Percentiles rank a stretch among this genome's conserved stretches.
phyloP scores from a whole-genome alignment of 106 monocot genomes.

The Narthecium ossifragum region DNA sequence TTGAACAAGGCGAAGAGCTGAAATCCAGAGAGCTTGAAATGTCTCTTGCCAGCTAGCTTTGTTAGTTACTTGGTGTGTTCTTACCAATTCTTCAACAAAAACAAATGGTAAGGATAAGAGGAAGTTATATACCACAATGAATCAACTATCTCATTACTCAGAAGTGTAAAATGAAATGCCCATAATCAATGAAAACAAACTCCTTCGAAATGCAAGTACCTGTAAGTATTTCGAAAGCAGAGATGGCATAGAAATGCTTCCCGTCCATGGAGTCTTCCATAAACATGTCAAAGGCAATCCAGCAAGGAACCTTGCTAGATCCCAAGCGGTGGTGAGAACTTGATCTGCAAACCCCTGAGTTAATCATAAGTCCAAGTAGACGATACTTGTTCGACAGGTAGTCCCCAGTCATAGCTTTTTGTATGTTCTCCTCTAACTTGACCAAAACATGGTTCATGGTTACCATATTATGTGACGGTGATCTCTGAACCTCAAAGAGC shows the following conservation, averaged over 20 bases:
- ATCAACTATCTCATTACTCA: too few species aligned
- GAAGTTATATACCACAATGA: background rate
- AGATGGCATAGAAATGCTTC: slow-evolving; percentile 57
- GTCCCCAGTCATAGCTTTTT: slow-evolving; percentile 23
- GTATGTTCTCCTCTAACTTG: slow-evolving; percentile 43
- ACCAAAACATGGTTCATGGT: slow-evolving; percentile 25
- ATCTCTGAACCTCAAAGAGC: slow-evolving; percentile 42
- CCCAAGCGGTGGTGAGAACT: slow-evolving; percentile 28
- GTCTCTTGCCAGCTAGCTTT: slow-evolving; percentile 95
- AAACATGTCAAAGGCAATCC: slow-evolving; percentile 79
- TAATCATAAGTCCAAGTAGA: slow-evolving; percentile 44
- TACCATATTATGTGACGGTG: slow-evolving; percentile 31
- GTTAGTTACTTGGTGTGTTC: slow-evolving; percentile 70
- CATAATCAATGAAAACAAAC: background rate
- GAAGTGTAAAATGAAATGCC: background rate
- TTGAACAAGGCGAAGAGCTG: slow-evolving; percentile 79
- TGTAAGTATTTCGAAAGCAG: slow-evolving; percentile 69
- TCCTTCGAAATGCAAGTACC: slow-evolving; percentile 26
- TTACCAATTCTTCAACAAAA: slow-evolving; percentile 51
- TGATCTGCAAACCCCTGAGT: slow-evolving; percentile 23
- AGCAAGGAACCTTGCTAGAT: slow-evolving; percentile 44
- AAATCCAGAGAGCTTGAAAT: slow-evolving; percentile 89
- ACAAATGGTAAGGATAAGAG: background rate
- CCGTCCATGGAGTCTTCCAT: slow-evolving; percentile 94
- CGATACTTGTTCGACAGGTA: slow-evolving; percentile 26